Evolutionary conservation across 2,329 filamentous ascomycete genomes (phyloP).

Genomic region (Aspergillus fischeri): DNA sequence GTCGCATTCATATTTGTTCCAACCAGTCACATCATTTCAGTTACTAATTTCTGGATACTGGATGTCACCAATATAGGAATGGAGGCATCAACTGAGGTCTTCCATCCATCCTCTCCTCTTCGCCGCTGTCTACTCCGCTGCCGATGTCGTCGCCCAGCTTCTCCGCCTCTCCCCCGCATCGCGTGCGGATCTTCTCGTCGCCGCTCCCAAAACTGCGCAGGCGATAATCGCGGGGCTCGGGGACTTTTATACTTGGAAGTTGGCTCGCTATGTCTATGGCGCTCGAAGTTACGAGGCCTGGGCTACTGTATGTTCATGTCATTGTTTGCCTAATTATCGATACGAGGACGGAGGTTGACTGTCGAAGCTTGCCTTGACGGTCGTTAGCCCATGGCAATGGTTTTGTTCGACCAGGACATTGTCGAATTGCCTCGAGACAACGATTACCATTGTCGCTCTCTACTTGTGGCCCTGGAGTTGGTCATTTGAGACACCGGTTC

Average conservation of each 20-base stretch:
- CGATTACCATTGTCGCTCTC: conserved; percentile 74
- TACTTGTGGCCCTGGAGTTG: conserved; percentile 84
- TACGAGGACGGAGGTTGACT: conserved; percentile 14
- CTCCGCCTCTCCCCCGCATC: conserved; percentile 52
- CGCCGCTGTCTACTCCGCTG: conserved; percentile 65
- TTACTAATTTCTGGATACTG: conserved; percentile 3
- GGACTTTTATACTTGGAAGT: conserved; percentile 84
- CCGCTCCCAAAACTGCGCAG: conserved; percentile 71
- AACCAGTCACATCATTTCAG: background rate
- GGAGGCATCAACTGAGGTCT: conserved; percentile 80
- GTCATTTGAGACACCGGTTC: conserved; percentile 43
- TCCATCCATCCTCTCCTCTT: conserved; percentile 90
- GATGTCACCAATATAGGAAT: conserved; percentile 64
- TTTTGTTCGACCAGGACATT: conserved; percentile 91
- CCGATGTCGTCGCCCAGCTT: conserved; percentile 53
- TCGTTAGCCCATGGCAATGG: conserved; percentile 90
- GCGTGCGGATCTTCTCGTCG: conserved; percentile 64
- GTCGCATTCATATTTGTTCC: background rate
- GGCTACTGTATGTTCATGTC: conserved; percentile 56
- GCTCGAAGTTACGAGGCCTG: conserved; percentile 57
- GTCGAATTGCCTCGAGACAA: conserved; percentile 91
- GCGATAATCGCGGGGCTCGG: conserved; percentile 70
- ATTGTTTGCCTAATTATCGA: background rate
- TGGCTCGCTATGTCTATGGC: conserved; percentile 72
- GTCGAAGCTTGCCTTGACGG: conserved; percentile 62